Evolutionary conservation across 2,329 filamentous ascomycete genomes (phyloP), one percentile per base, ranked within the genome.

Genomic region (Exophiala dermatitidis): DNA sequence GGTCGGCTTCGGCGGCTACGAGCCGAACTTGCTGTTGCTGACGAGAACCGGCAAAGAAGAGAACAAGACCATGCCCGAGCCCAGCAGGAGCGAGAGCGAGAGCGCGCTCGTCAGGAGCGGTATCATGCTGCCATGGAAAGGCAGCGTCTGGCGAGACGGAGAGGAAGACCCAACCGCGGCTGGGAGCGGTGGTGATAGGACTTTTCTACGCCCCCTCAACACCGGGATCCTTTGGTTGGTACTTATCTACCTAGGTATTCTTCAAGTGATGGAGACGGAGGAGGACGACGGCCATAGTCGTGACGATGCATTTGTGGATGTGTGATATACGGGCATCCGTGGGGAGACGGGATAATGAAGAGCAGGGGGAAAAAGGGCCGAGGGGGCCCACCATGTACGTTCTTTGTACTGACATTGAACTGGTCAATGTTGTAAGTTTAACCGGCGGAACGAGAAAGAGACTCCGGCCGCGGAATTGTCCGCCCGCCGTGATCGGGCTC

Each of bases 11-110:
- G n/a, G 12, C 42, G 42, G 12, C 42, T 45, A n/a, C 28, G n/a
- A 45, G 42, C 28, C 28, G 38, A 41, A 26, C 5, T 41, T 12
- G 38, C 38, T 5, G 38, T 29, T 4, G 31, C 26, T 12, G 45
- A 48, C n/a, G 46, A 41, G 29, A 32, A 48, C 7, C 46, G 29
- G 31, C 31, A 29, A 45, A 45, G 36, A 50, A 6, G 40, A 38
- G 12, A 4, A 32, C 29, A 34, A 33, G 33, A 34, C 3, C 7
- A 28, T 28, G 12, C 30, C 19, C 42, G 19, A 34, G 12, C 30
- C 19, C 42, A 9, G 30, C 10, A 7, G 10, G 26, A 32, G 43
- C 19, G 10, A 5, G 19, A 30, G 9, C 2, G n/a, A 7, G 6
- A 41, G 33, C 28, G 38, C 42, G 46, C 4, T 5, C 36, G 46